A percentile compares a stretch with the other conserved stretches of the same genome.
These are phyloP conservation scores for Emergomyces orientalis DNA, from an alignment of 2,329 filamentous ascomycete species.

Conservation along the genomic window DNA sequence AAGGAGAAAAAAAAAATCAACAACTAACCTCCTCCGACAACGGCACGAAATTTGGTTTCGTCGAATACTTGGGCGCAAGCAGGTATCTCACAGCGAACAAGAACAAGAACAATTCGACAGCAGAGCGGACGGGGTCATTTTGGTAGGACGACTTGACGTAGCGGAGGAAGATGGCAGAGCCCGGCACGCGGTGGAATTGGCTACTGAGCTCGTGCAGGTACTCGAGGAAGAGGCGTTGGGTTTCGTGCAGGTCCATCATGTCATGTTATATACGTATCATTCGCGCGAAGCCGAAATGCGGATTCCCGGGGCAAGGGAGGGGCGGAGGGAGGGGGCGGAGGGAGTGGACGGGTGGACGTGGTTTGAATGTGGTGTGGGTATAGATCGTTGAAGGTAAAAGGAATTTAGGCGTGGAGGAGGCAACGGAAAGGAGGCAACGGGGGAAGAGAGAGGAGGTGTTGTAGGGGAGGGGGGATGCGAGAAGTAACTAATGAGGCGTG, in stretches of 20 bases:
- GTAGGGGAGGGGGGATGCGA: no score
- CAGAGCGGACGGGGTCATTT: slow-evolving; percentile 87
- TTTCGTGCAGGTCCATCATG: slow-evolving; percentile 50
- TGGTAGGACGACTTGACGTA: slow-evolving; percentile 98
- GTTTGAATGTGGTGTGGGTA: no score
- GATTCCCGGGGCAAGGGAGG: background rate
- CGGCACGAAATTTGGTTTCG: slow-evolving; percentile 81
- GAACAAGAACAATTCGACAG: slow-evolving; percentile 85
- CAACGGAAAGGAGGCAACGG: no score
- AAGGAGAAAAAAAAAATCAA: background rate
- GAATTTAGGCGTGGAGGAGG: slow-evolving; percentile 4
- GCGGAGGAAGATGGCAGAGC: slow-evolving; percentile 84
- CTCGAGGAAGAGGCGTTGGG: slow-evolving; percentile 45
- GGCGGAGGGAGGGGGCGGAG: background rate
- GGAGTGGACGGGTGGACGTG: background rate
- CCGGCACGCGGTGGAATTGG: slow-evolving; percentile 81
- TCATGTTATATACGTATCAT: slow-evolving; percentile 7
- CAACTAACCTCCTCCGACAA: slow-evolving; percentile 63
- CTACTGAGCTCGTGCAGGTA: slow-evolving; percentile 48
- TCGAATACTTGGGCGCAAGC: slow-evolving; percentile 84
- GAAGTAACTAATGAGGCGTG: no score
- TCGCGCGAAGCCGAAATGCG: background rate
- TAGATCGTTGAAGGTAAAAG: slow-evolving; percentile 9
- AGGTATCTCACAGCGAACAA: slow-evolving; percentile 94
- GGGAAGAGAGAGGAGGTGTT: background rate